Evolutionary conservation across 2,329 filamentous ascomycete species (phyloP).

Genomic region (Dendrostoma leiphaemia): DNA sequence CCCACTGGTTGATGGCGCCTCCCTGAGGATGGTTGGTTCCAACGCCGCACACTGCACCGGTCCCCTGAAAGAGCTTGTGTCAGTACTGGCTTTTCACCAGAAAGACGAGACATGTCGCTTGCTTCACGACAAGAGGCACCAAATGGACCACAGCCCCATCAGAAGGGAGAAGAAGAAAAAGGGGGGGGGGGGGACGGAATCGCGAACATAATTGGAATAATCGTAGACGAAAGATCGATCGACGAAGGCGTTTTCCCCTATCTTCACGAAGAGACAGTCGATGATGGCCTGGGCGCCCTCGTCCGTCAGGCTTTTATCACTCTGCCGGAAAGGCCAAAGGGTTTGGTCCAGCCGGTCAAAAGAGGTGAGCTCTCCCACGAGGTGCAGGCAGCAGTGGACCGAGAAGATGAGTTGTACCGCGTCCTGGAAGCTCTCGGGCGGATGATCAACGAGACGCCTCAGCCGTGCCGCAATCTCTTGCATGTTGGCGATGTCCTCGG

Average conservation of each 20-base stretch:
- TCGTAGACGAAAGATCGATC: slow-evolving; percentile 14
- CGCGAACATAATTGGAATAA: slow-evolving; percentile 2
- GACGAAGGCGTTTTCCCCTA: slow-evolving; percentile 15
- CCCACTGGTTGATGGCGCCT: slow-evolving; percentile 15
- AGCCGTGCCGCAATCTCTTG: not conserved
- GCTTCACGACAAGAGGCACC: too few relatives aligned
- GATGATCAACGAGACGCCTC: not conserved
- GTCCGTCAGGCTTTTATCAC: not conserved
- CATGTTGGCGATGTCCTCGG: slow-evolving; percentile 4
- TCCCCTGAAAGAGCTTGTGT: too few relatives aligned
- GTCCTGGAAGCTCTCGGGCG: slow-evolving; percentile 9
- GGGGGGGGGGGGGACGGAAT: too few relatives aligned
- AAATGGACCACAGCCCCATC: too few relatives aligned
- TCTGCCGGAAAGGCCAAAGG: slow-evolving; percentile 9
- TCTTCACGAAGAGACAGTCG: slow-evolving; percentile 14
- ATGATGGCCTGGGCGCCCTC: slow-evolving; percentile 15
- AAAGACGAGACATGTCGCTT: too few relatives aligned
- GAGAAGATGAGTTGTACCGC: slow-evolving; percentile 15
- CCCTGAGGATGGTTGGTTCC: slow-evolving; percentile 12
- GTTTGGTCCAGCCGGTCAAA: slow-evolving; percentile 11
- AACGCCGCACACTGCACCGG: slow-evolving; percentile 1
- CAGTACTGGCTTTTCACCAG: too few relatives aligned
- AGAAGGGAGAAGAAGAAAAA: too few relatives aligned
- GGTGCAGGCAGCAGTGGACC: slow-evolving; percentile 14
- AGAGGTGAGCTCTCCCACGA: slow-evolving; percentile 13